Conservation (phyloP, 164 flowering plant species). For the Liriodendron chinense region DNA sequence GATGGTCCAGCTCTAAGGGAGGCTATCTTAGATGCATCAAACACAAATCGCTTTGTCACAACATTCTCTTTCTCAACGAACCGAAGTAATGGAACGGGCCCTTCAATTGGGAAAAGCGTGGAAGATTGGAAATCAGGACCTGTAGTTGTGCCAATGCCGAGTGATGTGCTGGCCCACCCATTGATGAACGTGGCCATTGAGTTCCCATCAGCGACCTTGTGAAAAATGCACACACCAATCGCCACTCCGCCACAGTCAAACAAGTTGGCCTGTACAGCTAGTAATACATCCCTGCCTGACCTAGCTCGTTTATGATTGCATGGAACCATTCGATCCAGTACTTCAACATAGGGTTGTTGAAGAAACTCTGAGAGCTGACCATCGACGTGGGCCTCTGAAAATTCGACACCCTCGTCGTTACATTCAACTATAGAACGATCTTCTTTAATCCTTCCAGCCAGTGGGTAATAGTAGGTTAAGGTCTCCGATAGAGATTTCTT, state of each 20-base stretch:
- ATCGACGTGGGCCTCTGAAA: neutral
- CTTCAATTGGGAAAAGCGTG: slow-evolving; percentile 8
- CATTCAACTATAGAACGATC: slow-evolving; percentile 12
- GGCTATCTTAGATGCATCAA: slow-evolving; percentile 33
- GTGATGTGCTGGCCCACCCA: slow-evolving; percentile 19
- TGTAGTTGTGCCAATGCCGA: neutral
- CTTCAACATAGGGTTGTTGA: neutral
- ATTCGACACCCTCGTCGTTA: neutral
- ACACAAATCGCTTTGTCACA: slow-evolving; percentile 41
- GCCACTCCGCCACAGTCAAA: slow-evolving; percentile 34
- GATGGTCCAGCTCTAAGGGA: slow-evolving; percentile 20
- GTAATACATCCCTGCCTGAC: neutral
- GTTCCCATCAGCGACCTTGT: neutral
- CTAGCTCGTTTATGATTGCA: slow-evolving; percentile 18
- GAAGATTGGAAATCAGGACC: neutral
- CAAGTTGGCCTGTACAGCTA: slow-evolving; percentile 22
- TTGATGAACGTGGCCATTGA: slow-evolving; percentile 16
- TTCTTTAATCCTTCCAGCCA: slow-evolving; percentile 35
- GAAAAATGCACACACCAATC: slow-evolving; percentile 16
- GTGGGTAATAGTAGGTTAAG: slow-evolving; percentile 27
- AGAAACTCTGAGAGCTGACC: slow-evolving; percentile 1
- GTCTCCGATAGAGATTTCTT: slow-evolving; percentile 14
- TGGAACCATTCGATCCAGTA: slow-evolving; percentile 15
- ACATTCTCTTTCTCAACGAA: slow-evolving; percentile 2
- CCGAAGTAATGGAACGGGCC: neutral